Evolutionary conservation across 2,329 filamentous ascomycete species (phyloP).

Genomic region (Fusarium protoensiforme): DNA sequence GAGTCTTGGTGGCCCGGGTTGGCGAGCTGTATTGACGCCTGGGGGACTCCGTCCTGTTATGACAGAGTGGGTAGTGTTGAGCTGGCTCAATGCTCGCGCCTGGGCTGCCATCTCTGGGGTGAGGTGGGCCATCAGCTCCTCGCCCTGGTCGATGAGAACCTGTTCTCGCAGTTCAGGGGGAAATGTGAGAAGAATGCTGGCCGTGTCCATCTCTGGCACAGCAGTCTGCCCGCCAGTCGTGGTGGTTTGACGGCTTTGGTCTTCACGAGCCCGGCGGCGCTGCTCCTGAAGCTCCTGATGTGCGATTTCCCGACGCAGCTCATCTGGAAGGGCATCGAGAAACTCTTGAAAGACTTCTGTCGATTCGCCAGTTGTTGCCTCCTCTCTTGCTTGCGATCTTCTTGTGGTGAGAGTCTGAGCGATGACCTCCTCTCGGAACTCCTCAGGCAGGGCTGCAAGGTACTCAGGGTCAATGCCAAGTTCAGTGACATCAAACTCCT

Average conservation of each 20-base stretch:
- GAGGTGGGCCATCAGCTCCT: constrained; percentile 84
- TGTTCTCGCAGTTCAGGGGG: constrained; percentile 86
- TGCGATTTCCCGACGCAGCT: constrained; percentile 89
- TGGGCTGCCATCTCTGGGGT: constrained; percentile 89
- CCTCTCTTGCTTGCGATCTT: constrained; percentile 78
- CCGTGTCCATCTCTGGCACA: constrained; percentile 85
- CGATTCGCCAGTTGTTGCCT: constrained; percentile 76
- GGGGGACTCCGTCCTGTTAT: constrained; percentile 46
- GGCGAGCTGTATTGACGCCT: constrained; percentile 32
- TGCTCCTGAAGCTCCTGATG: constrained; percentile 91
- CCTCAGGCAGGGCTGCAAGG: constrained; percentile 95
- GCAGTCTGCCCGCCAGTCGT: constrained; percentile 63
- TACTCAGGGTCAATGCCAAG: constrained; percentile 96
- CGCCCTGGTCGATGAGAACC: constrained; percentile 90
- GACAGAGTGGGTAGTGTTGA: constrained; percentile 45
- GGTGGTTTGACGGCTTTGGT: constrained; percentile 75
- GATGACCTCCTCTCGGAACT: constrained; percentile 95
- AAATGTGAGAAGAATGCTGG: constrained; percentile 91
- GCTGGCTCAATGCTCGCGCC: constrained; percentile 75
- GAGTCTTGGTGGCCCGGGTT: constrained; percentile 50
- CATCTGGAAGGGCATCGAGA: constrained; percentile 88
- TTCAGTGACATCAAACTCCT: constrained; percentile 91
- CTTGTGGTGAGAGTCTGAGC: constrained; percentile 88
- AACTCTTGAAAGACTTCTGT: constrained; percentile 93
- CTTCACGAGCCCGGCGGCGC: constrained; percentile 87